Percentiles rank a stretch among this genome's conserved stretches.
phyloP scores from a whole-genome alignment of 768 basidiomycete genomes.

The Pleurotus tuoliensis region DNA sequence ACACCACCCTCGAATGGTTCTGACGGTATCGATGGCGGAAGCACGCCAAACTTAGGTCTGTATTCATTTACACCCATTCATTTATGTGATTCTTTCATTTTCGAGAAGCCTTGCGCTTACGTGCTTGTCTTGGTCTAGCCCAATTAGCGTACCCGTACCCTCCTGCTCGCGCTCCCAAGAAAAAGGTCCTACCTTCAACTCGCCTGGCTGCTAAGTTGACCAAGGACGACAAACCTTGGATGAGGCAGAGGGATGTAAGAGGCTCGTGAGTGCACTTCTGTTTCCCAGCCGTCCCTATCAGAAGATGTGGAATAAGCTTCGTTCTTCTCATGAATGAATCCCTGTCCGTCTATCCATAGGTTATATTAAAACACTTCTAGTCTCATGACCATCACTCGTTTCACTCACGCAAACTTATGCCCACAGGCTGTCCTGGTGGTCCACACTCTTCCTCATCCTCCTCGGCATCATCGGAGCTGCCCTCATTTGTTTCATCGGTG shows the following conservation, averaged over 20 bases:
- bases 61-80: too few relatives aligned
- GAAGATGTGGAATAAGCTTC: too few relatives aligned
- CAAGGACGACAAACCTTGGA: slow-evolving; percentile 60
- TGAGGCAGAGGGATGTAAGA: slow-evolving; percentile 33
- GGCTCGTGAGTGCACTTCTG: slow-evolving; percentile 11
- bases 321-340: too few relatives aligned
- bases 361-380: too few relatives aligned
- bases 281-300: too few relatives aligned
- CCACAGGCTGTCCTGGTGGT: slow-evolving; percentile 23
- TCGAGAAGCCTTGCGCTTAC: neutral
- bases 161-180: slow-evolving; percentile 24
- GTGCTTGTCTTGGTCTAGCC: slow-evolving; percentile 7
- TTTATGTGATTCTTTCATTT: neutral
- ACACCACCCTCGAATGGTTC: slow-evolving; percentile 10
- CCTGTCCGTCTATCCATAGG: too few relatives aligned
- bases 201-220: slow-evolving; percentile 49
- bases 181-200: slow-evolving; percentile 41
- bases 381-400: too few relatives aligned
- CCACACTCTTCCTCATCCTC: slow-evolving; percentile 52
- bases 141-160: slow-evolving; percentile 11
- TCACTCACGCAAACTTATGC: neutral
- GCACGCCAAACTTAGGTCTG: slow-evolving; percentile 13
- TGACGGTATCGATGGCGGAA: slow-evolving; percentile 9
- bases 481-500: slow-evolving; percentile 50
- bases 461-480: slow-evolving; percentile 52